Conservation (phyloP, 805 yeast species). For the Candida quercuum region DNA sequence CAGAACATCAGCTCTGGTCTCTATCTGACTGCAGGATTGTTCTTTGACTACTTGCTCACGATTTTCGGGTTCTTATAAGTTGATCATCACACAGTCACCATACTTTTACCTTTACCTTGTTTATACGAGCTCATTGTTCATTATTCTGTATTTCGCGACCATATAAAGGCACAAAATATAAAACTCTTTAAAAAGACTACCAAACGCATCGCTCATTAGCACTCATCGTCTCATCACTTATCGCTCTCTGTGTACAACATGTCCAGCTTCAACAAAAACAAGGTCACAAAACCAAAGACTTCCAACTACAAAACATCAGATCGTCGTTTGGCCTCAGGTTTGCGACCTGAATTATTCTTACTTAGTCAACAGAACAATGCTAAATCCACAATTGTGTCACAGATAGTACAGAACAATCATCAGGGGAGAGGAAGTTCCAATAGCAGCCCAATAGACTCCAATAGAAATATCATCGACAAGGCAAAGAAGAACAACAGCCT, state of each 20-base stretch:
- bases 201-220: no score
- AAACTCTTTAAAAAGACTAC: not conserved
- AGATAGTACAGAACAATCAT: slow-evolving; percentile 6
- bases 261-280: slow-evolving; percentile 3
- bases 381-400: slow-evolving; percentile 3
- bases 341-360: slow-evolving; percentile 38
- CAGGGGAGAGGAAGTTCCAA: no score
- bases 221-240: no score
- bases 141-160: no score
- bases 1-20: slow-evolving; percentile 76
- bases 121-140: no score
- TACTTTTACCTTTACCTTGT: no score
- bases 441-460: no score
- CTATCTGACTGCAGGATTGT: slow-evolving; percentile 58
- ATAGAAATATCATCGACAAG: not conserved
- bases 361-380: slow-evolving; percentile 24
- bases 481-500: slow-evolving; percentile 26
- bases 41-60: slow-evolving; percentile 56
- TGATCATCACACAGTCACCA: no score
- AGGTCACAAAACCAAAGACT: slow-evolving; percentile 12
- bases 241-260: no score
- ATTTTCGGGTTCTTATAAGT: slow-evolving; percentile 38
- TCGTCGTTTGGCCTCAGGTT: slow-evolving; percentile 47
- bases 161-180: not conserved
- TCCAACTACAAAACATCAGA: slow-evolving; percentile 39